These are phyloP conservation scores for Cucurbitaria berberidis DNA, from an alignment of 2,329 filamentous ascomycete genomes.

Conservation along the genomic window DNA sequence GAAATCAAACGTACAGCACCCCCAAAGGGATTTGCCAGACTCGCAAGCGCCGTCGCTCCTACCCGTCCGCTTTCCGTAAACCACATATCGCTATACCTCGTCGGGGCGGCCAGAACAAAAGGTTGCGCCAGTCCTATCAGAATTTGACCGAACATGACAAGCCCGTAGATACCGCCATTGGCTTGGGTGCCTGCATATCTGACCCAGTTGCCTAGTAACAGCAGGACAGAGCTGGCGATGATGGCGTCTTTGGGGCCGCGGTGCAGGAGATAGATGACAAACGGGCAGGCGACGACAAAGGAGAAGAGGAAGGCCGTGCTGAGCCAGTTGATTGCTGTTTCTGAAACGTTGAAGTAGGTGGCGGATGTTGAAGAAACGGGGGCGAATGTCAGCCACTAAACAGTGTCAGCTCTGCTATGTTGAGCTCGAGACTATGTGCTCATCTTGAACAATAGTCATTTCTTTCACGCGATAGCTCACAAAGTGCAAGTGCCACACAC, in stretches of 20 bases:
- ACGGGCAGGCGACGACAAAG: conserved; percentile 75
- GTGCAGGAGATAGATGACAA: conserved; percentile 76
- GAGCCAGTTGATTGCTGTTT: conserved; percentile 88
- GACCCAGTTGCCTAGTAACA: conserved; percentile 89
- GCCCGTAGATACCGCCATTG: conserved; percentile 69
- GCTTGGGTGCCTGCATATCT: conserved; percentile 74
- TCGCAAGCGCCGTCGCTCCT: conserved; percentile 83
- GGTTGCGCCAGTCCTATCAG: conserved; percentile 88
- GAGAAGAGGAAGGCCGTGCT: conserved; percentile 86
- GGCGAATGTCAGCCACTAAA: conserved; percentile 91
- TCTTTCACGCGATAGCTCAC: not conserved
- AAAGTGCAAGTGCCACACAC: too few relatives aligned
- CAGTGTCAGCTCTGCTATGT: conserved; percentile 1
- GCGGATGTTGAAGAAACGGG: conserved; percentile 78
- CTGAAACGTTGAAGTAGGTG: conserved; percentile 74
- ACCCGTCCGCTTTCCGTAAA: conserved; percentile 85
- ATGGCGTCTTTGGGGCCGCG: conserved; percentile 80
- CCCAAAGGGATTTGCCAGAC: conserved; percentile 87
- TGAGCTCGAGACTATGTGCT: not conserved
- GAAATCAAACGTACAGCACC: conserved; percentile 67
- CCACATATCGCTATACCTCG: conserved; percentile 92
- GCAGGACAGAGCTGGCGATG: conserved; percentile 71
- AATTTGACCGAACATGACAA: conserved; percentile 90
- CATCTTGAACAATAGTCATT: not conserved
- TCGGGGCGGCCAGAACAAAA: conserved; percentile 87